A percentile compares a stretch with the other conserved stretches of the same genome.
Evolutionary conservation across 306 rosid species (phyloP).

Genomic region (Vigna angularis): DNA sequence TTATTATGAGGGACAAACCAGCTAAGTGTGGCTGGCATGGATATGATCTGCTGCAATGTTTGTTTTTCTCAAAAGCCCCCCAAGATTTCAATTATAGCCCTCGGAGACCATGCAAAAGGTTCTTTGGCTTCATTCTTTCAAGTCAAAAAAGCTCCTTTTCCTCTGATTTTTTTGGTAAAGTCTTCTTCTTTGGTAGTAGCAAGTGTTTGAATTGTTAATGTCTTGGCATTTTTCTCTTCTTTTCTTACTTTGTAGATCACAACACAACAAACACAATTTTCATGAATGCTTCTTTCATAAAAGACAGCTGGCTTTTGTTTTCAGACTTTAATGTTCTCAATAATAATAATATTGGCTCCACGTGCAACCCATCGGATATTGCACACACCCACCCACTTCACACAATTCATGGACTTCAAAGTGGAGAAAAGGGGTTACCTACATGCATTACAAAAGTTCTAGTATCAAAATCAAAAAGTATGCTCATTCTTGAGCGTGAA

Average conservation of each 20-base stretch:
- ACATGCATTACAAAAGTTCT: conserved; percentile 28
- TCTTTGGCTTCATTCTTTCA: conserved; percentile 65
- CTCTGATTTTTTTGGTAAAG: conserved; percentile 36
- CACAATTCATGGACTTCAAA: conserved; percentile 52
- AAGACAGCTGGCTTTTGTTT: conserved; percentile 58
- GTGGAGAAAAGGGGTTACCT: conserved; percentile 34
- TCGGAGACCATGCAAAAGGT: conserved; percentile 98
- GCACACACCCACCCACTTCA: conserved; percentile 47
- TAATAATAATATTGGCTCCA: conserved; percentile 53
- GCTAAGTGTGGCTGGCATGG: conserved; percentile 73
- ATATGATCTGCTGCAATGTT: conserved; percentile 47
- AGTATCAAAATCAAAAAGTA: conserved; percentile 22
- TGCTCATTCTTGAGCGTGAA: conserved; percentile 34
- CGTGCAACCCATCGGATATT: conserved; percentile 58
- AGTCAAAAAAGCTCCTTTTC: conserved; percentile 63
- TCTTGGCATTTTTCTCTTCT: conserved; percentile 39
- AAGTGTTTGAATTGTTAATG: conserved; percentile 44
- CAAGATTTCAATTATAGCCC: conserved; percentile 71
- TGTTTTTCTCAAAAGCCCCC: conserved; percentile 75
- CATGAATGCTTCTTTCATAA: conserved; percentile 50
- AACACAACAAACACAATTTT: conserved; percentile 44
- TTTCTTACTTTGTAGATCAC: conserved; percentile 51
- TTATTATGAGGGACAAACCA: conserved; percentile 62
- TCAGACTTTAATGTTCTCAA: conserved; percentile 43
- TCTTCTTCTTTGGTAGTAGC: conserved; percentile 46